These are phyloP conservation scores for Emmonsiellopsis sp. DNA, from an alignment of 2,329 filamentous ascomycete genomes.

Conservation along the genomic window DNA sequence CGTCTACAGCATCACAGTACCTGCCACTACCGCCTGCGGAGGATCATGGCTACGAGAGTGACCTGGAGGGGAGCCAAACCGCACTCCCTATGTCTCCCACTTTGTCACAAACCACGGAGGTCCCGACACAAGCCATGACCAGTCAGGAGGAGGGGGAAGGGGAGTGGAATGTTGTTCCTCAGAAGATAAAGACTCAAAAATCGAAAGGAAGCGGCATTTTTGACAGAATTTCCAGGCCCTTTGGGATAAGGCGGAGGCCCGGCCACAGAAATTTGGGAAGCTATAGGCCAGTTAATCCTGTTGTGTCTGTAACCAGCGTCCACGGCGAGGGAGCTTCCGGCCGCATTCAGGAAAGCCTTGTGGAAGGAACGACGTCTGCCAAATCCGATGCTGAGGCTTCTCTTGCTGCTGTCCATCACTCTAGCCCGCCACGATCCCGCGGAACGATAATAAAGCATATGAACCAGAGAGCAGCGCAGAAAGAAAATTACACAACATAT, in stretches of 20 bases:
- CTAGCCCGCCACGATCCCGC: conserved; percentile 23
- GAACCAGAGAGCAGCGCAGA: conserved; percentile 5
- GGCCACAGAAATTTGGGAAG: conserved; percentile 16
- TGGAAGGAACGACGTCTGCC: conserved; percentile 14
- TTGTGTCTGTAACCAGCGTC: conserved; percentile 18
- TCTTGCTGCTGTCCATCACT: conserved; percentile 29
- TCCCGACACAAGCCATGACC: conserved; percentile 17
- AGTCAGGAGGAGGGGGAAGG: conserved; percentile 17
- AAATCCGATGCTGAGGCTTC: conserved; percentile 31
- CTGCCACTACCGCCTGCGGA: background rate
- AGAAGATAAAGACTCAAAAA: conserved; percentile 10
- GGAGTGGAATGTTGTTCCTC: conserved; percentile 24
- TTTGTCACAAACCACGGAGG: conserved; percentile 15
- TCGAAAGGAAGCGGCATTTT: conserved; percentile 5
- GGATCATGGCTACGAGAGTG: conserved; percentile 9
- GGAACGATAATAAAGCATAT: conserved; percentile 9
- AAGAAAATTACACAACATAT: conserved; percentile 27
- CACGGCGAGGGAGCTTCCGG: conserved; percentile 25
- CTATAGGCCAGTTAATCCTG: conserved; percentile 15
- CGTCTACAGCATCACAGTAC: conserved; percentile 11
- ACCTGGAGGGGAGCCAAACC: conserved; percentile 6
- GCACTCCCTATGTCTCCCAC: conserved; percentile 10
- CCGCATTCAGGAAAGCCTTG: conserved; percentile 13
- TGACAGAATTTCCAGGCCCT: background rate
- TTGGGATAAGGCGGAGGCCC: conserved; percentile 4